Evolutionary conservation across 129 eudicot genomes (phyloP).

Genomic region (Smallanthus sonchifolius): DNA sequence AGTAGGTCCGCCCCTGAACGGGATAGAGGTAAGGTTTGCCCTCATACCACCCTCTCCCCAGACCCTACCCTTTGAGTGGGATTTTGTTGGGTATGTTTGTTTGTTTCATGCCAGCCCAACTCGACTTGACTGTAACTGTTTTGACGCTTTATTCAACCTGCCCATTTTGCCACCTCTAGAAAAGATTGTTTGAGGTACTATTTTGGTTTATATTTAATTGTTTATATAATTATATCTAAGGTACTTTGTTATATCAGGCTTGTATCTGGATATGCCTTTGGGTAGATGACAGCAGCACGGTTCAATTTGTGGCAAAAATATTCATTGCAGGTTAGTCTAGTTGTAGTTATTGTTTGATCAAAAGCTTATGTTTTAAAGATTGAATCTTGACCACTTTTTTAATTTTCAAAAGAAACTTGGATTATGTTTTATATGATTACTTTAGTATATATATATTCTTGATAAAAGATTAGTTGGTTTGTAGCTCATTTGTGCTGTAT

Average conservation of each 20-base stretch:
- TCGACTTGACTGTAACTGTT: no score
- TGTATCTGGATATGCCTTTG: constrained; percentile 73
- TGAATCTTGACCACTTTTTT: background rate
- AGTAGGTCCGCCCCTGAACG: no score
- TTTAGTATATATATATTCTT: background rate
- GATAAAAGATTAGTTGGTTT: background rate
- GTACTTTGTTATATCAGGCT: constrained; percentile 36
- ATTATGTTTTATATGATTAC: background rate
- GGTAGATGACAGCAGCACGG: constrained; percentile 54
- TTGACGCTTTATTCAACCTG: no score
- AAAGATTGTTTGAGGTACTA: background rate
- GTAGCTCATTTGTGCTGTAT: background rate
- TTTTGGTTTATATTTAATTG: background rate
- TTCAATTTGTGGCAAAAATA: constrained; percentile 66
- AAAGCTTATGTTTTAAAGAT: background rate
- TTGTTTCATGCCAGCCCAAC: background rate
- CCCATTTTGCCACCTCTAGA: background rate
- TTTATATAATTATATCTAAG: background rate
- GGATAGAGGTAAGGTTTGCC: no score
- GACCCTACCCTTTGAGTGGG: no score
- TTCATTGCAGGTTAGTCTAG: constrained; percentile 69
- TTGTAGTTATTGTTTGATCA: background rate
- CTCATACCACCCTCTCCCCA: no score
- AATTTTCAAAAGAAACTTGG: background rate
- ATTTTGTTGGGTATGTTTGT: no score